phyloP scores from a whole-genome alignment of 345 rosid species.

The Limnanthes douglasii region DNA sequence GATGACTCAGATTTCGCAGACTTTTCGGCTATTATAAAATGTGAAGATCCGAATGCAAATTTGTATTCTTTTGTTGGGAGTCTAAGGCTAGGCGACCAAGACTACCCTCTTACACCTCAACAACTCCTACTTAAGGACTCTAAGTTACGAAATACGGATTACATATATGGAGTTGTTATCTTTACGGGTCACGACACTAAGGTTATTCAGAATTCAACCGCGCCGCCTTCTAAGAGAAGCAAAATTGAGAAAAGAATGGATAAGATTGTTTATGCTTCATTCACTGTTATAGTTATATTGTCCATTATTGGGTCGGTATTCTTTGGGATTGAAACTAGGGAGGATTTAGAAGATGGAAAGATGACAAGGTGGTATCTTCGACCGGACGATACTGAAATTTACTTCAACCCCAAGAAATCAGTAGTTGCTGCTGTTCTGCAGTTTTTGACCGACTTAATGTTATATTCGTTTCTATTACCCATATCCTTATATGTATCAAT shows the following conservation, averaged over 20 bases:
- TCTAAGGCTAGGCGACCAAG: constrained; percentile 50
- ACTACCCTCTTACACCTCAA: constrained; percentile 61
- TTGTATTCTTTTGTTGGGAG: constrained; percentile 73
- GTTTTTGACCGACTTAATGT: constrained; percentile 76
- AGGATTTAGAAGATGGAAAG: constrained; percentile 44
- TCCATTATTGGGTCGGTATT: constrained; percentile 53
- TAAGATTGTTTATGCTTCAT: constrained; percentile 56
- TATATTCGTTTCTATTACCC: constrained; percentile 84
- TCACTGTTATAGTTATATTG: constrained; percentile 43
- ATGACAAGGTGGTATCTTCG: constrained; percentile 96
- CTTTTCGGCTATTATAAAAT: constrained; percentile 53
- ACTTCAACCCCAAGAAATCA: constrained; percentile 53
- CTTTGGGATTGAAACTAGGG: constrained; percentile 61
- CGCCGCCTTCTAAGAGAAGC: constrained; percentile 91
- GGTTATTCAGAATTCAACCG: constrained; percentile 74
- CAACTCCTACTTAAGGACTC: constrained; percentile 93
- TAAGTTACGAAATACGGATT: constrained; percentile 80
- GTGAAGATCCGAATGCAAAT: constrained; percentile 95
- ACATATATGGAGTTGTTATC: constrained; percentile 63
- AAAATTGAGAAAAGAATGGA: constrained; percentile 81
- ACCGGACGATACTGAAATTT: constrained; percentile 59
- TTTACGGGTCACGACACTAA: constrained; percentile 85
- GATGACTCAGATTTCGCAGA: constrained; percentile 55
- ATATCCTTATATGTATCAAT: constrained; percentile 88
- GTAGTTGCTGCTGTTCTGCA: constrained; percentile 43